Conservation (phyloP, 768 basidiomycete genomes). For the Lactarius akahatsu region DNA sequence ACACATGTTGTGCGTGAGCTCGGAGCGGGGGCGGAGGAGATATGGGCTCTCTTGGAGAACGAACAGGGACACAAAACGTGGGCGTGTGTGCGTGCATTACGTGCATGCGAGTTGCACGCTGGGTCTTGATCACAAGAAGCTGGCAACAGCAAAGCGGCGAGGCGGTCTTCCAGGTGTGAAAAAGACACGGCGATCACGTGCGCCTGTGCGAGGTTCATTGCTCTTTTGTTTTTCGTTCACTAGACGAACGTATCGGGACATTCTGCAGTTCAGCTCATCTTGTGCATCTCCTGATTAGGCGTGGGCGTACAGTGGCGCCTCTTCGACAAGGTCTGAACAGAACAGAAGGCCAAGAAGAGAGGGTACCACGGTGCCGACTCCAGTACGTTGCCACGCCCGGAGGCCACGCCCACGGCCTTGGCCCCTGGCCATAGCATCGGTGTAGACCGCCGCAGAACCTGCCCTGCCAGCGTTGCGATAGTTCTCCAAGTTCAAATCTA, state of each 20-base stretch:
- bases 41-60: background rate
- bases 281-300: background rate
- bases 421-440: background rate
- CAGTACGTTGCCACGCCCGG: background rate
- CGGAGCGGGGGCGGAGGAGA: background rate
- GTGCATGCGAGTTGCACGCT: background rate
- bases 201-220: background rate
- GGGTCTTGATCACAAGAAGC: background rate
- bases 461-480: background rate
- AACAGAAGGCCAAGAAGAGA: background rate
- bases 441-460: background rate
- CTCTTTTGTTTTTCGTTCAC: background rate
- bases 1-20: background rate
- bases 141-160: background rate
- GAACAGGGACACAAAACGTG: background rate
- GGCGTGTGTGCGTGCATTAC: background rate
- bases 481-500: background rate
- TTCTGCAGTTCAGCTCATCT: background rate
- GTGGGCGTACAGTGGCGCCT: background rate
- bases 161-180: background rate
- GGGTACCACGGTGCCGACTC: background rate
- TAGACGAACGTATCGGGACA: no score
- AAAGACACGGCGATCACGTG: background rate
- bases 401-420: background rate
- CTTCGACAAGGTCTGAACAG: background rate